Evolutionary conservation across 2,329 filamentous ascomycete species (phyloP), one percentile per base, ranked within the genome.

Genomic region (Epichloe aotearoae): DNA sequence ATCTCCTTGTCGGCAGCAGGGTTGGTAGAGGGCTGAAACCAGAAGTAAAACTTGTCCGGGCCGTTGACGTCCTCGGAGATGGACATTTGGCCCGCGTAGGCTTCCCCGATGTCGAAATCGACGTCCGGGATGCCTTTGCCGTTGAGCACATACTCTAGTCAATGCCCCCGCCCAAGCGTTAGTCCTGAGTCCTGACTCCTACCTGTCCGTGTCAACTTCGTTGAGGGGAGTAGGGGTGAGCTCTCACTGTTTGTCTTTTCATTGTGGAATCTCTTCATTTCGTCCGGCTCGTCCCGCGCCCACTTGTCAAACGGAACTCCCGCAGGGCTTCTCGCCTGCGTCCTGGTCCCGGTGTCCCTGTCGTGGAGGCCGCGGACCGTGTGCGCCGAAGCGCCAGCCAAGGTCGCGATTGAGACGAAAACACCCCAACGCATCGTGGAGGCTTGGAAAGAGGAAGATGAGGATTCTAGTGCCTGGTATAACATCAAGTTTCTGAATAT

Each of bases 41-140:
- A 77, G 57, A 77, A 79, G 58, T 70, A 77, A 38, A 50, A 50
- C 59, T 76, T 64, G 23, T 64, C 60, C 4, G 52, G 56, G 40
- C 64, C 64, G 39, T 74, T 59, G 0, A 66, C 58, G 48, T 67
- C 61, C 4, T 73, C 72, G 15, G 57, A 62, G 52, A 80, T 79
- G 10, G 77, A 76, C 19, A 81, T 63, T 39, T 77, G 65, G 23
- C 77, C 77, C 41, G 77, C 70, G 59, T 80, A 80, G 0, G 73
- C 77, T 62, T 81, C 77, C 51, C 73, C 72, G 51, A 83, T 69
- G 53, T 86, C 80, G 55, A 83, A 86, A 47, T 75, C 64, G 4
- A 86, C 79, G 23, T 83, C 79, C 2, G 82, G 83, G 51, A 85
- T 73, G 2, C 68, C 71, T 2, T 70, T 74, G 33, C 82, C 77